phyloP scores from a whole-genome alignment of 306 rosid genomes.

The Quercus glauca region DNA sequence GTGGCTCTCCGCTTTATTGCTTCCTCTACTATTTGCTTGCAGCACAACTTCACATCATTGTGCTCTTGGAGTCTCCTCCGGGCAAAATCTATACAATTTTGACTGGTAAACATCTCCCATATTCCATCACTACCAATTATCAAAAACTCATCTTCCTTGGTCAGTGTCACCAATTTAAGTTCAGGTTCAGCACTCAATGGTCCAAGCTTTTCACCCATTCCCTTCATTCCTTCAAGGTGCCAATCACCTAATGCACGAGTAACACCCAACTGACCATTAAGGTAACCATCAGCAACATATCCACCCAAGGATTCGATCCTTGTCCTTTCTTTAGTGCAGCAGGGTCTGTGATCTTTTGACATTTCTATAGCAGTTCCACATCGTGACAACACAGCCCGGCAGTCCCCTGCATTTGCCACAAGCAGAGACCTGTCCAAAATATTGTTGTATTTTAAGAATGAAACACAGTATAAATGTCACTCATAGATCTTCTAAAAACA shows the following conservation, averaged over 20 bases:
- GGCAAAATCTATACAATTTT: constrained; percentile 78
- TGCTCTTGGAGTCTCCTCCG: constrained; percentile 79
- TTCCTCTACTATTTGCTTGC: constrained; percentile 78
- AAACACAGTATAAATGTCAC: background rate
- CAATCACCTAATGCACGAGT: constrained; percentile 94
- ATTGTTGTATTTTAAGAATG: background rate
- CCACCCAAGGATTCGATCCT: constrained; percentile 83
- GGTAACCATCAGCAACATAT: constrained; percentile 60
- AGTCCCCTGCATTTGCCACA: constrained; percentile 97
- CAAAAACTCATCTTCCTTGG: constrained; percentile 79
- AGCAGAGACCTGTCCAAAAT: constrained; percentile 68
- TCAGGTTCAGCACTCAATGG: constrained; percentile 94
- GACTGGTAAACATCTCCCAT: constrained; percentile 85
- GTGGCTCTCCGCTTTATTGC: constrained; percentile 70
- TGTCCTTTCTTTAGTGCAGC: constrained; percentile 62
- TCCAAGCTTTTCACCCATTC: constrained; percentile 54
- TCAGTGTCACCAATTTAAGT: constrained; percentile 59
- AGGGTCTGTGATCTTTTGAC: constrained; percentile 85
- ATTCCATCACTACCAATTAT: constrained; percentile 92
- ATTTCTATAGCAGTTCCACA: constrained; percentile 63
- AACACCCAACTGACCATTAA: constrained; percentile 74
- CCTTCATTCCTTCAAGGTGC: constrained; percentile 97
- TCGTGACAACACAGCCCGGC: constrained; percentile 86
- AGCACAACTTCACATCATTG: constrained; percentile 77
- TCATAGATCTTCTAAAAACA: background rate